Base-by-base conservation (phyloP, 257 asterid species). In the Nicotiana undulata region DNA sequence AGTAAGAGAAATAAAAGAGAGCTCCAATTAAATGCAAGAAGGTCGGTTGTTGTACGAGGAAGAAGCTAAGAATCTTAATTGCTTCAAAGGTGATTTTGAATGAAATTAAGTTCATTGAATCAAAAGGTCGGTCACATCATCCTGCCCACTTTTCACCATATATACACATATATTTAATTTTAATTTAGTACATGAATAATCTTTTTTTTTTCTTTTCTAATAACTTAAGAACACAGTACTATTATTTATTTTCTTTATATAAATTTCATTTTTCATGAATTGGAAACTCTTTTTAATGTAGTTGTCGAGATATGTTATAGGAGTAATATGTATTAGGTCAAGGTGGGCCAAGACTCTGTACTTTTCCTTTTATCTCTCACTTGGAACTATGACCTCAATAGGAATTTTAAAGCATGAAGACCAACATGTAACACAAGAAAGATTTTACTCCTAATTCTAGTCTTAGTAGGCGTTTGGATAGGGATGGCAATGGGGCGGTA, bases 21-120 rank as follows among this genome's bases (percentile, higher is more conserved):
- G 49, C 49, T 40, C 11, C 49, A 40, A 40, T 8, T 40, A 44
- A 40, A 70, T 70, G 56, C 4, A 44, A 68, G 26, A 18, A 6
- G 32, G 76, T 68, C 6, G 56, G 76, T 51, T 51, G 56, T 12
- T 70, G 34, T 70, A 70, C 77, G 77, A 70, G 77, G 77, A 22
- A 70, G 15, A 12, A 22, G 17, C 28, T 66, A 34, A 66, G 12
- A 70, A 70, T 44, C 22, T 70, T 44, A 44, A 70, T 70, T 70
- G 17, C 34, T 66, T 66, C 75, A 67, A 34, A 67, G 76, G 76
- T 49, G 76, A 31, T 37, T 67, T 67, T 70, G 7, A 44, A 70
- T 44, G 31, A 70, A 70, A 37, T 37, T 37, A 37, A 40, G 49
- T 40, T 44, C 34, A 70, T 70, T 70, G 77, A 44, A 70, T 70